Evolutionary conservation across 495 filamentous ascomycete genomes (phyloP), one percentile per base, ranked within the genome.

Genomic region (Evansstolkia leycettana): DNA sequence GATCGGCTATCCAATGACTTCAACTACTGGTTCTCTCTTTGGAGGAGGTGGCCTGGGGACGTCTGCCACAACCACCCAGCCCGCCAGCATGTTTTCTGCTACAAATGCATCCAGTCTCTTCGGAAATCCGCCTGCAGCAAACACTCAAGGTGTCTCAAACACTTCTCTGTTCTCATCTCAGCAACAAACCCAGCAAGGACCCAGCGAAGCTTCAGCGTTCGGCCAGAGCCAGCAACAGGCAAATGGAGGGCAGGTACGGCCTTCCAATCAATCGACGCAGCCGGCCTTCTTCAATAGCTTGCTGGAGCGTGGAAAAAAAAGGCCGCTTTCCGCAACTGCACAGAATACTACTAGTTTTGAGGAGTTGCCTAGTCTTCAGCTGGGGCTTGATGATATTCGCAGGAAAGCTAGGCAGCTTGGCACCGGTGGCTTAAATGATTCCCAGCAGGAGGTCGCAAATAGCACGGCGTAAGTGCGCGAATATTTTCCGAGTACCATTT

Each of bases 251-350:
- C 49, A 54, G 24, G 31, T 44, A 16, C 48, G 44, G 36, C 28
- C 37, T 27, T 44, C 56, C 8, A 40, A 37, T n/a, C 57, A 60
- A 37, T 27, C 46, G 33, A 64, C 61, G 6, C 65, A 72, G 41
- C 69, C 69, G 31, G 83, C 84, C 1, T 90, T 88, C 51, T 95
- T 94, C 60, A 85, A 93, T 52, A 85, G 78, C 42, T 61, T 95
- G 15, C 62, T 94, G 9, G 82, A 89, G 45, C 79, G 81, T 40
- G 83, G 81, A 28, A 69, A 60, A 40, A 71, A 70, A 44, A 57
- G 65, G 29, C 52, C 68, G 10, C 43, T 67, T 23, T 57, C 60
- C 49, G 33, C 48, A 9, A 36, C 54, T 14, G 57, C 37, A 12
- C 59, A 57, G 34, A 60, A 55, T 31, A 52, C 46, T 31, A 52